Base-by-base conservation (phyloP, 2,329 filamentous ascomycete genomes). In the Nannizzia gypsea region DNA sequence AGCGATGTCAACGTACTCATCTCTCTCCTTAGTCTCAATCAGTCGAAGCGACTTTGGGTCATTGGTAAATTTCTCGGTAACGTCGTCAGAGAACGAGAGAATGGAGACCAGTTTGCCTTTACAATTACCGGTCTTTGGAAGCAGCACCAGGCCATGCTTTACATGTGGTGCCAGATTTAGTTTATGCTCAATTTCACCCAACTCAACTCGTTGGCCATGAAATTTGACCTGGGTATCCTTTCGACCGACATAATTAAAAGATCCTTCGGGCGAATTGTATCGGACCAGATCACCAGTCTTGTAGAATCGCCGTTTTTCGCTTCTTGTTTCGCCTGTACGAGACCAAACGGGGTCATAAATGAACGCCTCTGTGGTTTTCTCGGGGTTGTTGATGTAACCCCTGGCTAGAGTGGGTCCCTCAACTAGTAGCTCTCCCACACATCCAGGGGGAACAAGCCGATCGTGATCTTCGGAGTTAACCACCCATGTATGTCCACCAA, bases 211-310 rank as follows among this genome's bases (percentile, higher is more conserved):
- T 64, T 82, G 85, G 26, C 87, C 88, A 9, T 79, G 77, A 28
- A 88, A 72, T 71, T 89, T 88, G 59, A 86, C 80, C 68, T 85
- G 84, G n/a, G 80, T 80, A 65, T 88, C 85, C 64, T 83, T 85
- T 56, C 86, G 78, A 15, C 84, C 83, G 42, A 85, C 61, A 62
- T 72, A 74, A 11, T 67, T 69, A n/a, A 74, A 63, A 2, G 71
- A 68, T 26, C 72, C 72, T 42, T 63, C 61, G 24, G 72, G 68
- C 0, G 69, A 70, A 48, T 72, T 74, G 55, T 73, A 73, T 34
- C 72, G 67, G 59, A 71, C 73, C 57, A 75, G 59, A 61, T 75
- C 73, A 6, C 73, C 73, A 9, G 73, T 75, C 62, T 74, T 73
- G 63, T 75, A 75, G 36, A 75, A 70, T 62, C 72, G 67, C 46